Evolutionary conservation across 2,329 filamentous ascomycete genomes (phyloP).

Genomic region (Penicillium freii): DNA sequence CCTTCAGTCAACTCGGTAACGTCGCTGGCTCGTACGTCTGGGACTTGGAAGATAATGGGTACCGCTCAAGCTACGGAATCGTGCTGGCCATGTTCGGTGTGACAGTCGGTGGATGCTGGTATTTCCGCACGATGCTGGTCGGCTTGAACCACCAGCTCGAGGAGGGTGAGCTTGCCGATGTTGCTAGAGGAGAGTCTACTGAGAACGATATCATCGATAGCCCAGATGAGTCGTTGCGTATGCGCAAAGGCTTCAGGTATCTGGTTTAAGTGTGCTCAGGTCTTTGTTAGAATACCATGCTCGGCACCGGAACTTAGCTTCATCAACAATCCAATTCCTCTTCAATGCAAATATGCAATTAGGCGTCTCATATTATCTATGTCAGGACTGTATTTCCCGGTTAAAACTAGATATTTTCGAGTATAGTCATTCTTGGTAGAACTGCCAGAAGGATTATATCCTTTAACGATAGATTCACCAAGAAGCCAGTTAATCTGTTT

Average conservation of each 20-base stretch:
- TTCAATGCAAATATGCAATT: not conserved
- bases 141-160: conserved; percentile 29
- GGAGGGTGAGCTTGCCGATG: conserved; percentile 15
- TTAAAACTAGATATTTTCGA: too few relatives aligned
- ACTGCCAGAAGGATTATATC: too few relatives aligned
- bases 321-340: not conserved
- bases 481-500: too few relatives aligned
- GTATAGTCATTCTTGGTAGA: too few relatives aligned
- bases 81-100: conserved; percentile 64
- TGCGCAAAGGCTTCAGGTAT: conserved; percentile 32
- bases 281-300: not conserved
- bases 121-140: conserved; percentile 50
- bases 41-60: conserved; percentile 59
- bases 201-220: conserved; percentile 15
- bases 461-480: too few relatives aligned
- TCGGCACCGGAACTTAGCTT: not conserved
- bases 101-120: conserved; percentile 48
- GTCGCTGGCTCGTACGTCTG: conserved; percentile 64
- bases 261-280: conserved; percentile 17
- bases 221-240: conserved; percentile 24
- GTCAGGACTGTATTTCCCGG: not conserved
- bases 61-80: conserved; percentile 63
- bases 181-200: conserved; percentile 1
- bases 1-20: conserved; percentile 58
- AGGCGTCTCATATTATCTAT: not conserved